Evolutionary conservation across 2,329 filamentous ascomycete species (phyloP).

Genomic region (Trichoderma citrinoviride): DNA sequence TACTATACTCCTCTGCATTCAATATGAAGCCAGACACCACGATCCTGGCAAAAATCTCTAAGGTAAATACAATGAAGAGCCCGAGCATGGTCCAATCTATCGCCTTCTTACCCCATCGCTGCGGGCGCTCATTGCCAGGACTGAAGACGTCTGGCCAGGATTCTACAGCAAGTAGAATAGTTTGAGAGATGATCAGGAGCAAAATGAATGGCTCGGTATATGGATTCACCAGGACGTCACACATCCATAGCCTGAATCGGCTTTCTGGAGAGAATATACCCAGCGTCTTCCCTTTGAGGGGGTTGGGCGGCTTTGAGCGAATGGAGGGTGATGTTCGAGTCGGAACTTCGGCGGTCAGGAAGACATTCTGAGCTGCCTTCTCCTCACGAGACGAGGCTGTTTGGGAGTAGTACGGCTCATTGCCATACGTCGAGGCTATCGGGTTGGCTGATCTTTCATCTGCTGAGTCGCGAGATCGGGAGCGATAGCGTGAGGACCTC

Average conservation of each 20-base stretch:
- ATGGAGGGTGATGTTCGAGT: slow-evolving; percentile 22
- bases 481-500: slow-evolving; percentile 60
- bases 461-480: slow-evolving; percentile 49
- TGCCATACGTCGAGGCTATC: slow-evolving; percentile 38
- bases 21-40: slow-evolving; percentile 92
- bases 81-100: slow-evolving; percentile 79
- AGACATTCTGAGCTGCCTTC: slow-evolving; percentile 37
- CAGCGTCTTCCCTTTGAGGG: slow-evolving; percentile 79
- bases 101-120: slow-evolving; percentile 62
- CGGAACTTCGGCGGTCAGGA: slow-evolving; percentile 17
- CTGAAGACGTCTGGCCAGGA: slow-evolving; percentile 68
- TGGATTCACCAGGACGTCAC: slow-evolving; percentile 81
- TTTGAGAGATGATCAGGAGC: slow-evolving; percentile 82
- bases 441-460: slow-evolving; percentile 31
- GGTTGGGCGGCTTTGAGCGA: slow-evolving; percentile 52
- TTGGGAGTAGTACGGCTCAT: slow-evolving; percentile 54
- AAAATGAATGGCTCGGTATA: slow-evolving; percentile 84
- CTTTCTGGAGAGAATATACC: slow-evolving; percentile 82
- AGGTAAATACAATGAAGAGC: slow-evolving; percentile 85
- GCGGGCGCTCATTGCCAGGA: slow-evolving; percentile 57
- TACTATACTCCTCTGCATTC: slow-evolving; percentile 90
- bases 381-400: slow-evolving; percentile 45
- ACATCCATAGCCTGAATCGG: slow-evolving; percentile 68
- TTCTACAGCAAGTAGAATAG: slow-evolving; percentile 83
- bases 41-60: slow-evolving; percentile 78